These are phyloP conservation scores for Spathaspora boniae DNA, from an alignment of 805 yeast species.

Conservation along the genomic window DNA sequence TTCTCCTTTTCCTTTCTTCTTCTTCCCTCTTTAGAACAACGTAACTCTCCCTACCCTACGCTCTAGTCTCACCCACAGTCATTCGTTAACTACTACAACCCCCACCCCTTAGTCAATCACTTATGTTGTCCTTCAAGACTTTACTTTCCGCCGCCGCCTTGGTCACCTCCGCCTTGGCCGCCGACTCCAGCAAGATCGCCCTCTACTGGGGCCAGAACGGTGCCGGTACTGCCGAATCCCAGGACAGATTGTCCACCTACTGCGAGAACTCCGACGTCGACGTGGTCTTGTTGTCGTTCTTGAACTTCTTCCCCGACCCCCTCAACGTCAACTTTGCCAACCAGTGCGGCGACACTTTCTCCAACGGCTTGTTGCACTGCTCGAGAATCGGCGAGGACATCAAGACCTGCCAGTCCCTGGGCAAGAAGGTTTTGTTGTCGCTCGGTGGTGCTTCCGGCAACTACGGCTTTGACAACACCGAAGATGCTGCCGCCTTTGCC, in stretches of 20 bases:
- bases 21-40: no score
- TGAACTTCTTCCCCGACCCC: conserved; percentile 50
- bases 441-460: conserved; percentile 43
- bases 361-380: conserved; percentile 36
- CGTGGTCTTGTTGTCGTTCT: conserved; percentile 64
- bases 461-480: conserved; percentile 50
- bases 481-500: conserved; percentile 55
- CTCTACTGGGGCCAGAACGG: conserved; percentile 22
- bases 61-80: conserved; percentile 2
- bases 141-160: conserved; percentile 9
- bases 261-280: conserved; percentile 68
- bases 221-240: conserved; percentile 22
- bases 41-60: neutral
- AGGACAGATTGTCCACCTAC: conserved; percentile 37
- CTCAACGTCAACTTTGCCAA: conserved; percentile 18
- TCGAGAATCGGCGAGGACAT: conserved; percentile 53
- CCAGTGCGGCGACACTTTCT: conserved; percentile 24
- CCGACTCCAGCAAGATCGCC: conserved; percentile 16
- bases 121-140: conserved; percentile 9
- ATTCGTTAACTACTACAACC: conserved; percentile 1
- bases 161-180: conserved; percentile 9
- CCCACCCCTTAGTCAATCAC: neutral
- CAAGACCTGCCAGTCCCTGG: conserved; percentile 64
- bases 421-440: conserved; percentile 72
- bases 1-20: no score